Conservation (phyloP, 2,329 filamentous ascomycete species). For the Dactylonectria estremocensis region DNA sequence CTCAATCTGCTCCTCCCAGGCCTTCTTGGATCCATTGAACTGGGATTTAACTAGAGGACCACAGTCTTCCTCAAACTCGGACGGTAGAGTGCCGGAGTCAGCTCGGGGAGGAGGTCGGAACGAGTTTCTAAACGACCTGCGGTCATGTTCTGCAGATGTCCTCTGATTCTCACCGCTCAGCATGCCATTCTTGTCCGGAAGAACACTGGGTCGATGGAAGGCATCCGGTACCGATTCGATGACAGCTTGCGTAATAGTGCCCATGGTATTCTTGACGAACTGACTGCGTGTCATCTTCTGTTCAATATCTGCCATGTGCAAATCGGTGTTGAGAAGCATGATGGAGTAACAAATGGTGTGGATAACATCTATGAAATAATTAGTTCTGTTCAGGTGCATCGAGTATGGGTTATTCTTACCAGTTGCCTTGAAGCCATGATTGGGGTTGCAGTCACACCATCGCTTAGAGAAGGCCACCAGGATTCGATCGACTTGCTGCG, state of each 20-base stretch:
- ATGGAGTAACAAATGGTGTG: slow-evolving; percentile 98
- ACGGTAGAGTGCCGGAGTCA: slow-evolving; percentile 58
- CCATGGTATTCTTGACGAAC: slow-evolving; percentile 97
- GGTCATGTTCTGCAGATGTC: slow-evolving; percentile 56
- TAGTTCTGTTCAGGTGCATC: slow-evolving; percentile 46
- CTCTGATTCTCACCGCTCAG: slow-evolving; percentile 53
- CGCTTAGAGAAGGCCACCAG: slow-evolving; percentile 89
- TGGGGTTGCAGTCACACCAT: slow-evolving; percentile 95
- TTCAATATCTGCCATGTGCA: slow-evolving; percentile 95
- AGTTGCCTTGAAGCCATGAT: slow-evolving; percentile 91
- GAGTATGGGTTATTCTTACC: slow-evolving; percentile 67
- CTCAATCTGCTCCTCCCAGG: slow-evolving; percentile 93
- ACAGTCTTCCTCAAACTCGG: slow-evolving; percentile 64
- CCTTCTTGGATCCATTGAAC: slow-evolving; percentile 81
- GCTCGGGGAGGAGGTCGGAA: slow-evolving; percentile 65
- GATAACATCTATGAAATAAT: slow-evolving; percentile 79
- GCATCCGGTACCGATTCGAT: slow-evolving; percentile 79
- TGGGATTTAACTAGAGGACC: slow-evolving; percentile 84
- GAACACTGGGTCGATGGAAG: slow-evolving; percentile 72
- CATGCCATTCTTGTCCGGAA: slow-evolving; percentile 61
- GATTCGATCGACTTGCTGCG: slow-evolving; percentile 96
- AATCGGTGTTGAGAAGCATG: slow-evolving; percentile 93
- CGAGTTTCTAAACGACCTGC: slow-evolving; percentile 61
- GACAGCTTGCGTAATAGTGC: slow-evolving; percentile 85
- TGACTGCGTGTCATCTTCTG: slow-evolving; percentile 96